phyloP scores from a whole-genome alignment of 108 stramenopile species.

The Skeletonema potamos region DNA sequence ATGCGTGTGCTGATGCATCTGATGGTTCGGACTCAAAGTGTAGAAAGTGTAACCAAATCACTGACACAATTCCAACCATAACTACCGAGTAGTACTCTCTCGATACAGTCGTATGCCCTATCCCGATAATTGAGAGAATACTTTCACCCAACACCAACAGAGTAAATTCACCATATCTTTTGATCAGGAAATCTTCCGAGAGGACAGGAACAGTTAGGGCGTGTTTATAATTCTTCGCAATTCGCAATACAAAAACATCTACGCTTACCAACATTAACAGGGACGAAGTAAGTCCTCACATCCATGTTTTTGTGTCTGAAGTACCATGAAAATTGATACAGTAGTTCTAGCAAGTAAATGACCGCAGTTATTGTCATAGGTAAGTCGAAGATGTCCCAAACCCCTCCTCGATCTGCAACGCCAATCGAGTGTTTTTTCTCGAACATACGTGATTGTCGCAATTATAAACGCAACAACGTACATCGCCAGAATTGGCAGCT shows the following conservation, averaged over 20 bases:
- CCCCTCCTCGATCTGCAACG: neutral
- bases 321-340: neutral
- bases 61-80: slow-evolving; percentile 43
- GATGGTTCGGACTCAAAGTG: slow-evolving; percentile 35
- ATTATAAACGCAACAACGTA: neutral
- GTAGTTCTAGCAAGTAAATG: neutral
- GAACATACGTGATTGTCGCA: neutral
- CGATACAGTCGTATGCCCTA: slow-evolving; percentile 18
- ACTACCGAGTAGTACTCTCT: slow-evolving; percentile 42
- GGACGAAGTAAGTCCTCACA: neutral
- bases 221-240: no score
- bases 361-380: neutral
- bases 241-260: no score
- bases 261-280: neutral
- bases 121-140: slow-evolving; percentile 55
- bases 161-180: slow-evolving; percentile 69
- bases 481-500: neutral
- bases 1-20: neutral
- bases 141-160: slow-evolving; percentile 75
- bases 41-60: slow-evolving; percentile 47
- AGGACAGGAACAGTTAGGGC: no score
- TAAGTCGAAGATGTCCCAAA: neutral
- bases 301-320: neutral
- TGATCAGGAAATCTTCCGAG: slow-evolving; percentile 45
- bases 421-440: neutral